Evolutionary conservation across 495 filamentous ascomycete genomes (phyloP).

Genomic region (Hypoxylon cercidicola): DNA sequence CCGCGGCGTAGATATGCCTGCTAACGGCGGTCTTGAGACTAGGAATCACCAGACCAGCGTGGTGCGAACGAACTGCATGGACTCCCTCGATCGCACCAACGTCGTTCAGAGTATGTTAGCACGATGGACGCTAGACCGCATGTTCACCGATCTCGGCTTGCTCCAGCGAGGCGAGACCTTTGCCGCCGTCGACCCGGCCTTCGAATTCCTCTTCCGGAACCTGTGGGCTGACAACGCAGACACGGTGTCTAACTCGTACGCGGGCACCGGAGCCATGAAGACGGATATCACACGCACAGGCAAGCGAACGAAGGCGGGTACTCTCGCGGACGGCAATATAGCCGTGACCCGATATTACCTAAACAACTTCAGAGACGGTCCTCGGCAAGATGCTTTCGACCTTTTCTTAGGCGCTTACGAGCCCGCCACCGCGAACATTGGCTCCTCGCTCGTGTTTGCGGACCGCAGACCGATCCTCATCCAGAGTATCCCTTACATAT

Average conservation of each 20-base stretch:
- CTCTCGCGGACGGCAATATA: slow-evolving; percentile 82
- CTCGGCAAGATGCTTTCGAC: slow-evolving; percentile 94
- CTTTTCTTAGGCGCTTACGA: slow-evolving; percentile 89
- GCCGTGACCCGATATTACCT: slow-evolving; percentile 83
- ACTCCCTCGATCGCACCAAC: slow-evolving; percentile 97
- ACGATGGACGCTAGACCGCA: slow-evolving; percentile 84
- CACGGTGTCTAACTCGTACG: slow-evolving; percentile 89
- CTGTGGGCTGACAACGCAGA: slow-evolving; percentile 99
- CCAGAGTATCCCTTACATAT: slow-evolving; percentile 88
- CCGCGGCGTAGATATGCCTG: slow-evolving; percentile 87
- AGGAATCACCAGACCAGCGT: slow-evolving; percentile 84
- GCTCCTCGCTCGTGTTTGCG: slow-evolving; percentile 75
- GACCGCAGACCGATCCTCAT: slow-evolving; percentile 88
- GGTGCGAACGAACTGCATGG: slow-evolving; percentile 98
- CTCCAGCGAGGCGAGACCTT: slow-evolving; percentile 74
- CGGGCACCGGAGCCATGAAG: slow-evolving; percentile 94
- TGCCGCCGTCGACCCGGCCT: slow-evolving; percentile 75
- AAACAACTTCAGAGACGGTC: slow-evolving; percentile 94
- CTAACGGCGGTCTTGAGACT: slow-evolving; percentile 77
- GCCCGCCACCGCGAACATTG: slow-evolving; percentile 71
- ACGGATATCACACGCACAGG: slow-evolving; percentile 95
- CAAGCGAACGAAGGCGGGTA: slow-evolving; percentile 82
- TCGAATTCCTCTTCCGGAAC: slow-evolving; percentile 91
- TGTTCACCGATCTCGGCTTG: slow-evolving; percentile 83
- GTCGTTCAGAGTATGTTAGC: slow-evolving; percentile 96